phyloP scores from a whole-genome alignment of 768 basidiomycete genomes.

The Sporobolomyces pararoseus region DNA sequence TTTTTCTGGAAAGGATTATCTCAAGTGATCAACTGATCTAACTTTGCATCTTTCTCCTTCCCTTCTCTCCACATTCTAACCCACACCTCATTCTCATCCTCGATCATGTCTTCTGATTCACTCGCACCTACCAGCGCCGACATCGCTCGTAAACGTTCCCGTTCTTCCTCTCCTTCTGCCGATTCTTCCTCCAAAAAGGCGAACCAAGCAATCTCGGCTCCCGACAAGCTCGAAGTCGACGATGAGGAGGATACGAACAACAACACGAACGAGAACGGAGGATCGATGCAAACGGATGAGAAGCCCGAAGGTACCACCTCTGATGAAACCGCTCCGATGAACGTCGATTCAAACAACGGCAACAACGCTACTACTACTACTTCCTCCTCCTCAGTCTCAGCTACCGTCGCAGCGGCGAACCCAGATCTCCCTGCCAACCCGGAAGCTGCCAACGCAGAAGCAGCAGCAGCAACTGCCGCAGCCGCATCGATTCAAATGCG shows the following conservation, averaged over 20 bases:
- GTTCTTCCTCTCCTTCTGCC: constrained; percentile 40
- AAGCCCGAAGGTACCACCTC: background rate
- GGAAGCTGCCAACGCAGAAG: constrained; percentile 24
- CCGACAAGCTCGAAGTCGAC: constrained; percentile 31
- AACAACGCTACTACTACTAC: no score
- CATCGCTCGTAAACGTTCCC: constrained; percentile 42
- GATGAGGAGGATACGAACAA: constrained; percentile 8
- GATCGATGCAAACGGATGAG: constrained; percentile 17
- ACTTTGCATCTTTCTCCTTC: background rate
- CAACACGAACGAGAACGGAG: background rate
- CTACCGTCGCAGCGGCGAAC: constrained; percentile 23
- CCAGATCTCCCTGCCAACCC: constrained; percentile 26
- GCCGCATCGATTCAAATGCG: constrained; percentile 88
- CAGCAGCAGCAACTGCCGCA: constrained; percentile 42
- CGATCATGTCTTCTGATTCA: constrained; percentile 31
- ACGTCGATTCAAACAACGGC: constrained; percentile 35
- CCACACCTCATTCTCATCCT: background rate
- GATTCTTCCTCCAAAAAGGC: constrained; percentile 39
- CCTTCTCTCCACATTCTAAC: background rate
- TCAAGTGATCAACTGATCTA: constrained; percentile 11
- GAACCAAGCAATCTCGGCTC: constrained; percentile 25
- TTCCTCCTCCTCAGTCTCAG: constrained; percentile 17
- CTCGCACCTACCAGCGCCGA: constrained; percentile 31
- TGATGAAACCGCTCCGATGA: constrained; percentile 31
- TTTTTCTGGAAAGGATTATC: background rate